Evolutionary conservation across 2,329 filamentous ascomycete species (phyloP).

Genomic region (Colletotrichum sp.): DNA sequence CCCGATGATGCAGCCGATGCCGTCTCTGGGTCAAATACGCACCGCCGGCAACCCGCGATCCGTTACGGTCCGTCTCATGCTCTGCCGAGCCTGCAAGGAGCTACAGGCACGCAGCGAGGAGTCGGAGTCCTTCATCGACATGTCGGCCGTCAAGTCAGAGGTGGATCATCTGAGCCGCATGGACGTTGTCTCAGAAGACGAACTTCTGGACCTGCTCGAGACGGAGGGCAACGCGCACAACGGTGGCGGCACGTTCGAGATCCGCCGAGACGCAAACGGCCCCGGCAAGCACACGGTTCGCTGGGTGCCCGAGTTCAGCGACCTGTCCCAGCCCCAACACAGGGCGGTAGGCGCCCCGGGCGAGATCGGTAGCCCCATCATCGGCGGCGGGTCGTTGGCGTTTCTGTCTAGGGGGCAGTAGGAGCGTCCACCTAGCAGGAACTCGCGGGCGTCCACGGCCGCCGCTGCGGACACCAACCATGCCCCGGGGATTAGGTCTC

Average conservation of each 20-base stretch:
- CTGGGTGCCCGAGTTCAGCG: constrained; percentile 59
- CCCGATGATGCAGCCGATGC: constrained; percentile 12
- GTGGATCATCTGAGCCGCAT: constrained; percentile 27
- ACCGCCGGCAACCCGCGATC: constrained; percentile 14
- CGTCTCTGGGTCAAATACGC: constrained; percentile 5
- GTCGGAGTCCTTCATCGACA: constrained; percentile 70
- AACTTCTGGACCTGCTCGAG: constrained; percentile 85
- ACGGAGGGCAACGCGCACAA: constrained; percentile 87
- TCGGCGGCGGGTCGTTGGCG: constrained; percentile 42
- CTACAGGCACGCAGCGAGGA: constrained; percentile 47
- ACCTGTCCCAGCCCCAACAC: constrained; percentile 39
- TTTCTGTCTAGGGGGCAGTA: constrained; percentile 18
- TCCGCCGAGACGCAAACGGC: constrained; percentile 55
- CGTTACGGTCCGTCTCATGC: constrained; percentile 72
- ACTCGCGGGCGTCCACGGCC: not conserved
- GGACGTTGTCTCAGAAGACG: constrained; percentile 56
- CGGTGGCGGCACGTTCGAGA: constrained; percentile 86
- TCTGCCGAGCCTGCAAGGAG: constrained; percentile 80
- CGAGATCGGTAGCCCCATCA: constrained; percentile 72
- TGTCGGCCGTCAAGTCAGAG: constrained; percentile 70
- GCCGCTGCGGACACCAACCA: not conserved
- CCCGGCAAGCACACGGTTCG: constrained; percentile 50
- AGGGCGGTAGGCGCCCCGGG: constrained; percentile 63
- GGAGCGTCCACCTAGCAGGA: not conserved
- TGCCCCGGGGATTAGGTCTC: not conserved